A percentile compares a stretch with the other conserved stretches of the same genome.
These are phyloP conservation scores for Jaapia argillacea DNA, from an alignment of 768 basidiomycete genomes.

Conservation along the genomic window DNA sequence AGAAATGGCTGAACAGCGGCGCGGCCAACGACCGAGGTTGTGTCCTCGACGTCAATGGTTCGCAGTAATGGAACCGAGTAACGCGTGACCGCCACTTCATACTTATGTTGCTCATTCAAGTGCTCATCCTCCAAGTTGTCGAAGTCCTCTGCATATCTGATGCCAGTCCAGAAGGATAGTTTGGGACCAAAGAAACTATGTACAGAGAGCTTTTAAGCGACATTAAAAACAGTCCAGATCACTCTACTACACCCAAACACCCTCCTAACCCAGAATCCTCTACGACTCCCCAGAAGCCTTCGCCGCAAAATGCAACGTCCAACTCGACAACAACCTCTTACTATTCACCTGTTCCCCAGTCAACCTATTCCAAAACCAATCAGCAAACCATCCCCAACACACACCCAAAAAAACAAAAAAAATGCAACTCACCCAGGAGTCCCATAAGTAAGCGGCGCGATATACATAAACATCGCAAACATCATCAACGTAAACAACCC, in stretches of 20 bases:
- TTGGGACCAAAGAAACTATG: neutral
- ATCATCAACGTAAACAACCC: slow-evolving; percentile 47
- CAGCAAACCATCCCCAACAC: slow-evolving; percentile 3
- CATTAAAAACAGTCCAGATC: neutral
- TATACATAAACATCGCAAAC: slow-evolving; percentile 59
- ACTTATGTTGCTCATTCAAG: too few species aligned
- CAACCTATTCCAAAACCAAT: slow-evolving; percentile 40
- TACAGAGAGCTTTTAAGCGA: neutral
- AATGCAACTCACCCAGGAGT: slow-evolving; percentile 73
- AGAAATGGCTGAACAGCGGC: too few species aligned
- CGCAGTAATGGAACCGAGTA: too few species aligned
- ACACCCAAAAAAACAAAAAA: neutral
- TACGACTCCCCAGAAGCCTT: slow-evolving; percentile 33
- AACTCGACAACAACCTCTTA: slow-evolving; percentile 74
- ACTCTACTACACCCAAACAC: neutral
- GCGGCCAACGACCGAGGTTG: too few species aligned
- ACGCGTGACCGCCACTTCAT: too few species aligned
- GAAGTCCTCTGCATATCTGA: too few species aligned
- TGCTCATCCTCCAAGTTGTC: too few species aligned
- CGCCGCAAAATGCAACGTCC: slow-evolving; percentile 91
- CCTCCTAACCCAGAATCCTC: neutral
- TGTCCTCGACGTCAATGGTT: too few species aligned
- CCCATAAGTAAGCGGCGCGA: slow-evolving; percentile 91
- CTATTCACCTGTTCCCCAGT: slow-evolving; percentile 79
- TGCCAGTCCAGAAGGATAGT: too few species aligned